These are phyloP conservation scores for Lipomyces starkeyi DNA, from an alignment of 805 yeast genomes.

Conservation along the genomic window DNA sequence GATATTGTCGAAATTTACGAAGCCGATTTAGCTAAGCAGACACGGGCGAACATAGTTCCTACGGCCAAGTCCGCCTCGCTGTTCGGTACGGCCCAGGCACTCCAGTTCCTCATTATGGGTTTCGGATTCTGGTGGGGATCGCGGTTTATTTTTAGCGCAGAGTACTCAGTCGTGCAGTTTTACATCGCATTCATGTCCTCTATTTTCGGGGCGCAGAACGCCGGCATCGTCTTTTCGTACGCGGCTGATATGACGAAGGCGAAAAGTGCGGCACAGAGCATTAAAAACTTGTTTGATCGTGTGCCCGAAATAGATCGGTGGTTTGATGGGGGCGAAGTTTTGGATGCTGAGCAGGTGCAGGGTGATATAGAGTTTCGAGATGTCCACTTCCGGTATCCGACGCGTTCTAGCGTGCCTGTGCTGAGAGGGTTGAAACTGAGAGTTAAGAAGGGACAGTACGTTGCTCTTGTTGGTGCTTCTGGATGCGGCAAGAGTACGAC, in stretches of 20 bases:
- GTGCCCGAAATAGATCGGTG: slow-evolving; percentile 48
- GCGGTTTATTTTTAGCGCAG: slow-evolving; percentile 44
- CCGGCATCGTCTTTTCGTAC: slow-evolving; percentile 50
- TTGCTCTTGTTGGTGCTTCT: slow-evolving; percentile 93
- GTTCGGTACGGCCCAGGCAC: slow-evolving; percentile 27
- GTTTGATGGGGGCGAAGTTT: slow-evolving; percentile 41
- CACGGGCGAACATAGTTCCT: slow-evolving; percentile 3
- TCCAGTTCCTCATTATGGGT: slow-evolving; percentile 49
- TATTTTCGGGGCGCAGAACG: slow-evolving; percentile 52
- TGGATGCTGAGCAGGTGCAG: slow-evolving; percentile 41
- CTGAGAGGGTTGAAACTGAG: slow-evolving; percentile 40
- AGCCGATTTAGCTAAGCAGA: slow-evolving; percentile 21
- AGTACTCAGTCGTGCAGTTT: slow-evolving; percentile 45
- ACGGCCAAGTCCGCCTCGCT: slow-evolving; percentile 25
- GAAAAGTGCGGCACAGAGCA: slow-evolving; percentile 47
- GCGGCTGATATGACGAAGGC: slow-evolving; percentile 55
- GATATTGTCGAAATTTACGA: slow-evolving; percentile 46
- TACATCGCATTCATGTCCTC: slow-evolving; percentile 50
- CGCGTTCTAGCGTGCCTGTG: slow-evolving; percentile 42
- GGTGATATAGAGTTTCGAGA: slow-evolving; percentile 62
- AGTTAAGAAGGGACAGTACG: slow-evolving; percentile 77
- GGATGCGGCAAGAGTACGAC: slow-evolving; percentile 55
- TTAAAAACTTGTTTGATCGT: slow-evolving; percentile 45
- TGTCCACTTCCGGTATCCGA: slow-evolving; percentile 44
- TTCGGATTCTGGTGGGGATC: slow-evolving; percentile 55